Evolutionary conservation across 306 rosid species (phyloP).

Genomic region (Malus domestica): DNA sequence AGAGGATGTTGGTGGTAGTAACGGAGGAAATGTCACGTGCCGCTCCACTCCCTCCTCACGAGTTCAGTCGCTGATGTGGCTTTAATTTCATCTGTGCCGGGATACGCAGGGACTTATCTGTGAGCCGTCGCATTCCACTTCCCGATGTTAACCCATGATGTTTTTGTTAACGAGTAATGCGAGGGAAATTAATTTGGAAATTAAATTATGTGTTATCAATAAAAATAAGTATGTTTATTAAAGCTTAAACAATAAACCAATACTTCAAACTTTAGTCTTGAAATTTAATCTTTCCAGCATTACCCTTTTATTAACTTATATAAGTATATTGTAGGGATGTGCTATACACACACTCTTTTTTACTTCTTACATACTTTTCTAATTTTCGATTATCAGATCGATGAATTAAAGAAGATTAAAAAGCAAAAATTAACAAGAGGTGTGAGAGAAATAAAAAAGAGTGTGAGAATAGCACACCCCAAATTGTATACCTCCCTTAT

Average conservation of each 20-base stretch:
- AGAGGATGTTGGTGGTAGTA: slow-evolving; percentile 24
- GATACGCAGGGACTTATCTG: slow-evolving; percentile 23
- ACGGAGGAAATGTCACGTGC: slow-evolving; percentile 55
- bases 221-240: no score
- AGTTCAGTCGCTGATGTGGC: background rate
- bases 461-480: accelerated
- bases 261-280: no score
- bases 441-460: accelerated
- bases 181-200: no score
- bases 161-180: background rate
- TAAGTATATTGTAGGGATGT: no score
- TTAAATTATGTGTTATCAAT: no score
- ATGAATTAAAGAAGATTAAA: no score
- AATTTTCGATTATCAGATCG: accelerated
- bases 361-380: accelerated
- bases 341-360: no score
- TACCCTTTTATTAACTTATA: no score
- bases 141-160: background rate
- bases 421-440: accelerated
- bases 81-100: slow-evolving; percentile 24
- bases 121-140: background rate
- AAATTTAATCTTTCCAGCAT: no score
- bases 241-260: no score
- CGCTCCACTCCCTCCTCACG: background rate
- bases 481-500: no score